Evolutionary conservation across 176 grass and related monocot genomes (phyloP), one percentile per base, ranked within the genome.

Genomic region (Microstegium vimineum): DNA sequence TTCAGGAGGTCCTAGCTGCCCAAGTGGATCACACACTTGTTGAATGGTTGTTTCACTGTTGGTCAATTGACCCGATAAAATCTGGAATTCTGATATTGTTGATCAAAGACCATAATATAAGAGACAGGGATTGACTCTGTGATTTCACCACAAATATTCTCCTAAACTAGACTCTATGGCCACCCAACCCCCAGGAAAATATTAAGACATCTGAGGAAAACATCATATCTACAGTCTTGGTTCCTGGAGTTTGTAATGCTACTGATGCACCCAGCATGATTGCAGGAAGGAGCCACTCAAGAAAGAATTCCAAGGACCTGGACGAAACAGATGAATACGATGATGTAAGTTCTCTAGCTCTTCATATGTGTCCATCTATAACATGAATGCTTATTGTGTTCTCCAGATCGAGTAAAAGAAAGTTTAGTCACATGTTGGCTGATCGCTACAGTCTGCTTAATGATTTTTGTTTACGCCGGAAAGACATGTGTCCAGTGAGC

Each of bases 301-400:
- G 79, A 81, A 86, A 75, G 25, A 90, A 85, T 46, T 85, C 69
- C 20, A 84, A 59, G 17, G 82, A 87, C 65, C 62, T 88, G 4
- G 79, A 85, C 17, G 88, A 94, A 85, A 79, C 52, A 73, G 77
- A 82, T 52, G 82, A 88, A 75, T 82, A 82, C 6, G 17, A 25
- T 1, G 45, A 47, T 90, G 96, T 99, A 90, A 93, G 87, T 80
- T 85, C 27, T 77, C n/a, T n/a, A n/a, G n/a, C n/a, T n/a, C 43
- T 32, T 31, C 37, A 27, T 43, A 22, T 30, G 22, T 28, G 23
- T 41, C 13, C 18, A 45, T 36, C 37, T 63, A 64, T 66, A 31
- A 34, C 31, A 77, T 3, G 10, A 35, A 35, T 49, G 6, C 8
- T 8, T 6, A 31, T 20, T 69, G 22, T 13, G 5, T 8, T 70